A percentile compares a stretch with the other conserved stretches of the same genome.
Conservation (phyloP, 192 early-diverging fungal genomes). For the Coemansia sp. region DNA sequence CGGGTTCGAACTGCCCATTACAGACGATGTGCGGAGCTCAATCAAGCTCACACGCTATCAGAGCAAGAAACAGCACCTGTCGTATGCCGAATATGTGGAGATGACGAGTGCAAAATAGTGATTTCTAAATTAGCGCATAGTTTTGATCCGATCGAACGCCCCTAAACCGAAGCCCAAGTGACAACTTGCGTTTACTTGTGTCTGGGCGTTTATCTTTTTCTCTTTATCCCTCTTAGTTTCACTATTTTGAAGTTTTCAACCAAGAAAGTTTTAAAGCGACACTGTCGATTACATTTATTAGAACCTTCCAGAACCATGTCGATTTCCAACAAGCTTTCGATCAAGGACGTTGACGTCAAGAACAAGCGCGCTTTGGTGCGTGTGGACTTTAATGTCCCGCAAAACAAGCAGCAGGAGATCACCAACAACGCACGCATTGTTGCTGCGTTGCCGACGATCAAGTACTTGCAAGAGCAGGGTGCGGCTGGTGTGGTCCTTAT, state of each 20-base stretch:
- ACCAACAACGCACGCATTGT: conserved; percentile 96
- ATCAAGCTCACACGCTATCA: conserved; percentile 84
- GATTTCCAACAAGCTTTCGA: conserved; percentile 77
- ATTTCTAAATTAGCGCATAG: no score
- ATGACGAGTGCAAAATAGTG: no score
- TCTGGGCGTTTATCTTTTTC: no score
- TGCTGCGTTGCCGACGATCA: conserved; percentile 92
- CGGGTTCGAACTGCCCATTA: conserved; percentile 67
- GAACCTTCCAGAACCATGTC: conserved; percentile 26
- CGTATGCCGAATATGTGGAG: conserved; percentile 65
- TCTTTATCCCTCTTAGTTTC: no score
- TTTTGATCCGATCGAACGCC: no score
- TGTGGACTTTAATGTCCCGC: conserved; percentile 99
- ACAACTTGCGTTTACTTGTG: no score
- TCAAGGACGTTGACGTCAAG: conserved; percentile 79
- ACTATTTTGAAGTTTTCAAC: no score
- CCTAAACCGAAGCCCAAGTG: no score
- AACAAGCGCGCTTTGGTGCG: conserved; percentile 91
- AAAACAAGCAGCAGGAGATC: conserved; percentile 81
- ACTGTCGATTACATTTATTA: no score
- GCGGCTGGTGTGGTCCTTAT: conserved; percentile 90
- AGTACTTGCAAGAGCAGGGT: conserved; percentile 83
- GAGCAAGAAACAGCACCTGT: conserved; percentile 64
- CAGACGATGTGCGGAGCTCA: conserved; percentile 54
- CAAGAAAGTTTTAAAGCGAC: no score